These are phyloP conservation scores for Puccinellia tenuiflora DNA, from an alignment of 176 grass and related monocot species.

Conservation along the genomic window DNA sequence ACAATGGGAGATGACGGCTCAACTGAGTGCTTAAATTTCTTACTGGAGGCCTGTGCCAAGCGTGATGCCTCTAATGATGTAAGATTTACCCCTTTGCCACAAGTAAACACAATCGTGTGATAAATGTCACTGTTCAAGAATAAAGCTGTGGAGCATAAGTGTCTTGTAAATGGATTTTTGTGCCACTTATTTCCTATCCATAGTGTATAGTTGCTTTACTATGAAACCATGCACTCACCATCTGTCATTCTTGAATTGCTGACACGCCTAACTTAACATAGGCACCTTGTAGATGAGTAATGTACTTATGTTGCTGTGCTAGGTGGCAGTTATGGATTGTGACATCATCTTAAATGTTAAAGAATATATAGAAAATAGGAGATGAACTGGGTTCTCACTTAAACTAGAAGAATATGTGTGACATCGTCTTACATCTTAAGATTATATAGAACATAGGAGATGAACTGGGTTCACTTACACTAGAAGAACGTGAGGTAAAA, in stretches of 20 bases:
- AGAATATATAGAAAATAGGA: neutral
- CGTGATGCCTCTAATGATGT: neutral
- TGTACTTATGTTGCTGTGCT: no score
- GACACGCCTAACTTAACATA: neutral
- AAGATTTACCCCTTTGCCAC: slow-evolving; percentile 5
- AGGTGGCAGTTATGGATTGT: no score
- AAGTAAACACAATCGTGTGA: neutral
- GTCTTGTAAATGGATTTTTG: neutral
- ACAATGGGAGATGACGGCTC: slow-evolving; percentile 1
- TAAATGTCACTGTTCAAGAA: neutral
- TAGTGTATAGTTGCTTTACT: neutral
- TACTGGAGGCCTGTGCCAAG: neutral
- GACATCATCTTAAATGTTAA: neutral
- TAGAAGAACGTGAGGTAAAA: no score
- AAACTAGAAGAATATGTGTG: neutral
- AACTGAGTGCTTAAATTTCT: slow-evolving; percentile 27
- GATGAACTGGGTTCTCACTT: neutral
- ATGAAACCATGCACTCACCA: neutral
- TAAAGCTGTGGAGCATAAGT: neutral
- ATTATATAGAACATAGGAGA: neutral
- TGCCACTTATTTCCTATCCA: neutral
- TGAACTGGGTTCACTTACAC: neutral
- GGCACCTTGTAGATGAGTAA: no score
- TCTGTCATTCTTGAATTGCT: neutral
- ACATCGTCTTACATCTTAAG: no score